Percentiles rank a stretch among this genome's conserved stretches.
Evolutionary conservation across 2,329 filamentous ascomycete genomes (phyloP).

Genomic region (Cladosporium cucumerinum): DNA sequence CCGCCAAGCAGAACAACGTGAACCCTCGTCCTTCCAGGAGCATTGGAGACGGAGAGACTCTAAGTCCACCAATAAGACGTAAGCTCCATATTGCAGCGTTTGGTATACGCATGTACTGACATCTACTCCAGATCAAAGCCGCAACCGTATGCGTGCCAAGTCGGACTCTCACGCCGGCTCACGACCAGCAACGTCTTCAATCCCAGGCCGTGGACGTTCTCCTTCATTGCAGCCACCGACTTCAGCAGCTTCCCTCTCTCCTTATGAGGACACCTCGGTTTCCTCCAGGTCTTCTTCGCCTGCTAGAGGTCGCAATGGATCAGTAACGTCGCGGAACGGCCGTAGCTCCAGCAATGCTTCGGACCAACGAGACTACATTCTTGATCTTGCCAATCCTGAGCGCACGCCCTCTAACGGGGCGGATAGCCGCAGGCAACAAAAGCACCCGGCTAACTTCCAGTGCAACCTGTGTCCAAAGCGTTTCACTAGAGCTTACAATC

Average conservation of each 20-base stretch:
- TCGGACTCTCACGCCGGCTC: conserved; percentile 58
- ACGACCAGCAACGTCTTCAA: conserved; percentile 42
- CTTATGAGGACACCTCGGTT: conserved; percentile 37
- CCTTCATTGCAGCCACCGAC: conserved; percentile 33
- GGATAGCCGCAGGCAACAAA: conserved; percentile 77
- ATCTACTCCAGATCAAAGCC: conserved; percentile 38
- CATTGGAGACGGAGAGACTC: conserved; percentile 72
- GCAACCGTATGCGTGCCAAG: conserved; percentile 55
- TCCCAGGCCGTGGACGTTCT: conserved; percentile 33
- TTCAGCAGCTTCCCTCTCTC: conserved; percentile 36
- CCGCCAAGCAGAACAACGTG: conserved; percentile 46
- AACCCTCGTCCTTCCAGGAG: conserved; percentile 58
- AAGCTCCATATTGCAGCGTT: conserved; percentile 36
- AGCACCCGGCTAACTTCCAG: conserved; percentile 96
- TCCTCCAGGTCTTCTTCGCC: conserved; percentile 48
- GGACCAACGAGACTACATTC: conserved; percentile 70
- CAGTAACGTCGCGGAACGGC: conserved; percentile 40
- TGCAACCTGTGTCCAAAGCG: conserved; percentile 90
- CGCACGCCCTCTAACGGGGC: conserved; percentile 66
- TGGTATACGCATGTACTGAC: neutral
- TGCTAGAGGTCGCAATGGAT: conserved; percentile 35
- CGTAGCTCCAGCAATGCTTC: conserved; percentile 52
- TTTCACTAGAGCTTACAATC: conserved; percentile 93
- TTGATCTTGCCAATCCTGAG: conserved; percentile 84
- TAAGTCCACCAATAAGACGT: conserved; percentile 73